phyloP scores from a whole-genome alignment of 2,329 filamentous ascomycete genomes.

The Fusarium incarnatum region DNA sequence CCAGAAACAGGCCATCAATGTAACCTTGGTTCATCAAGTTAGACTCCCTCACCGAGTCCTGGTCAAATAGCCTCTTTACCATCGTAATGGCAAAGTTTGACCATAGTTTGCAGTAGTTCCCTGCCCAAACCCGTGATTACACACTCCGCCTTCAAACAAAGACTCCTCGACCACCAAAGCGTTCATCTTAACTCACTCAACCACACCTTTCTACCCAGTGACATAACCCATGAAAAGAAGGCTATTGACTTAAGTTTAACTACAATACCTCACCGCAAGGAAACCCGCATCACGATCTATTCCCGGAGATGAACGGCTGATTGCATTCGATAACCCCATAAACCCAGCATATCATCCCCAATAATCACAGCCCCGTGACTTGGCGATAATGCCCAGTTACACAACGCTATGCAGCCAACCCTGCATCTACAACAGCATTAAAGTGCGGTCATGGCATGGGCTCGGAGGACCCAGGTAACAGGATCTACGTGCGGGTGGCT shows the following conservation, averaged over 20 bases:
- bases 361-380: background rate
- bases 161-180: background rate
- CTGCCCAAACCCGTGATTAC: background rate
- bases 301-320: background rate
- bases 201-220: background rate
- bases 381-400: slow-evolving; percentile 19
- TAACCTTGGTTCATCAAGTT: background rate
- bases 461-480: background rate
- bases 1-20: background rate
- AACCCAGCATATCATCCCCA: background rate
- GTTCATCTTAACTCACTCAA: too few species aligned
- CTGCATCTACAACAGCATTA: slow-evolving; percentile 12
- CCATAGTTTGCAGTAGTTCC: background rate
- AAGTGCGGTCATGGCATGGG: slow-evolving; percentile 6
- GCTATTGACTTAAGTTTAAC: background rate
- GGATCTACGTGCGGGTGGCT: slow-evolving; percentile 26
- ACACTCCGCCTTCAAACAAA: background rate
- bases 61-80: background rate
- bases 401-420: slow-evolving; percentile 22
- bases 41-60: background rate
- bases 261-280: background rate
- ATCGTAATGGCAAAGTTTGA: background rate
- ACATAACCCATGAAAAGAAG: background rate
- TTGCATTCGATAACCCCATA: background rate
- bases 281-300: background rate